Conservation (phyloP, 2,329 filamentous ascomycete genomes). For the Trichoderma sp. region DNA sequence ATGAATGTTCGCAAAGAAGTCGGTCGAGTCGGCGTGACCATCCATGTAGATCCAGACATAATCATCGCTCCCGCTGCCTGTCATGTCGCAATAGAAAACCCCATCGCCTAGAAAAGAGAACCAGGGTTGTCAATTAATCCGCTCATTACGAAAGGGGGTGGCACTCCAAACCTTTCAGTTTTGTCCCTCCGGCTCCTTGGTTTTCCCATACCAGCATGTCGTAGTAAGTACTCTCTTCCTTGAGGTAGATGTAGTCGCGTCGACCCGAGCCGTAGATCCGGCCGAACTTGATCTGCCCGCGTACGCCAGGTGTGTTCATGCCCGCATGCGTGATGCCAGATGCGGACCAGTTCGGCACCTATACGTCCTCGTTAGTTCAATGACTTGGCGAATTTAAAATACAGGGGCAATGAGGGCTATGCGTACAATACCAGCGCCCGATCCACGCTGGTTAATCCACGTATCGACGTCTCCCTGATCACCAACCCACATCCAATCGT, state of each 20-base stretch:
- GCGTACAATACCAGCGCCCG: slow-evolving; percentile 2
- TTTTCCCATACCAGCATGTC: slow-evolving; percentile 2
- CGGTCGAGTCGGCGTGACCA: neutral
- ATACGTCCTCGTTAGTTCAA: neutral
- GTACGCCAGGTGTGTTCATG: slow-evolving; percentile 1
- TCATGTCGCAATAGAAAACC: slow-evolving; percentile 8
- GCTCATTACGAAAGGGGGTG: neutral
- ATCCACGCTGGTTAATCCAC: slow-evolving; percentile 2
- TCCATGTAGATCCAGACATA: slow-evolving; percentile 8
- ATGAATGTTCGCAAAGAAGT: slow-evolving; percentile 1
- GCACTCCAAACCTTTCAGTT: neutral
- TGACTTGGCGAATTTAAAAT: too few species aligned
- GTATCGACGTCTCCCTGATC: slow-evolving; percentile 5
- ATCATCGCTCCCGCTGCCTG: slow-evolving; percentile 2
- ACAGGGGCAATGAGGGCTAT: neutral
- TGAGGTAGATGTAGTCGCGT: neutral
- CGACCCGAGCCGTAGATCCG: slow-evolving; percentile 8
- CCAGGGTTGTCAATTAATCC: neutral
- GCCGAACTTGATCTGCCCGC: slow-evolving; percentile 3
- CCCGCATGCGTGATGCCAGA: neutral
- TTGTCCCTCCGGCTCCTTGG: neutral
- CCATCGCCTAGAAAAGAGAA: slow-evolving; percentile 7
- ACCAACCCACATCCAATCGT: slow-evolving; percentile 4
- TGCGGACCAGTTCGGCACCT: neutral
- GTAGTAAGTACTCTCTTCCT: neutral